A percentile compares a stretch with the other conserved stretches of the same genome.
phyloP scores from a whole-genome alignment of 2,329 filamentous ascomycete species.

The Fusarium algeriense region DNA sequence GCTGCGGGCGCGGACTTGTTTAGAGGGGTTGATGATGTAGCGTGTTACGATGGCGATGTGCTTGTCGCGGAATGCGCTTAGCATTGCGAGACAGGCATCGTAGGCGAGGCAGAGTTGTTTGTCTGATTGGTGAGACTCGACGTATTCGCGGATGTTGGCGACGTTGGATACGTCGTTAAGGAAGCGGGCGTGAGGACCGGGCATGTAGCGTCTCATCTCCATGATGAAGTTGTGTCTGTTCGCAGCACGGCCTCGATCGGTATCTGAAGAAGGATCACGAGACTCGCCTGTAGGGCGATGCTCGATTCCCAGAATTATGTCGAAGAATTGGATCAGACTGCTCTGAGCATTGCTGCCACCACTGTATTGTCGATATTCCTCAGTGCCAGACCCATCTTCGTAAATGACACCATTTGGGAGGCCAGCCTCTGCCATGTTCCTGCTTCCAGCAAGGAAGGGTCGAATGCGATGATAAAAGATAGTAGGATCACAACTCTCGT shows the following conservation, averaged over 20 bases:
- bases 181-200: constrained; percentile 90
- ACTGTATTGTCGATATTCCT: constrained; percentile 84
- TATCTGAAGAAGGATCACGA: constrained; percentile 58
- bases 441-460: constrained; percentile 95
- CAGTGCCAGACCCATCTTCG: constrained; percentile 78
- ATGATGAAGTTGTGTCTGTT: constrained; percentile 85
- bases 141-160: constrained; percentile 89
- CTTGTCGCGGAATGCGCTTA: constrained; percentile 82
- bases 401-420: constrained; percentile 89
- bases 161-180: constrained; percentile 82
- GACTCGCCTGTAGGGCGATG: constrained; percentile 89
- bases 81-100: constrained; percentile 85
- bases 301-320: constrained; percentile 88
- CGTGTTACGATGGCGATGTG: constrained; percentile 97
- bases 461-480: constrained; percentile 97
- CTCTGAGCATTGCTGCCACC: constrained; percentile 98
- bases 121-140: constrained; percentile 72
- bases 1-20: constrained; percentile 75
- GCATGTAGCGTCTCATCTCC: constrained; percentile 98
- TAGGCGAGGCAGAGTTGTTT: constrained; percentile 81
- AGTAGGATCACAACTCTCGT: constrained; percentile 93
- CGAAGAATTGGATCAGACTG: constrained; percentile 97
- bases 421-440: constrained; percentile 97
- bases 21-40: constrained; percentile 92
- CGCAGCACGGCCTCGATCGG: constrained; percentile 58